Evolutionary conservation across 495 filamentous ascomycete genomes (phyloP), one percentile per base, ranked within the genome.

Genomic region (Parathielavia hyrcaniae): DNA sequence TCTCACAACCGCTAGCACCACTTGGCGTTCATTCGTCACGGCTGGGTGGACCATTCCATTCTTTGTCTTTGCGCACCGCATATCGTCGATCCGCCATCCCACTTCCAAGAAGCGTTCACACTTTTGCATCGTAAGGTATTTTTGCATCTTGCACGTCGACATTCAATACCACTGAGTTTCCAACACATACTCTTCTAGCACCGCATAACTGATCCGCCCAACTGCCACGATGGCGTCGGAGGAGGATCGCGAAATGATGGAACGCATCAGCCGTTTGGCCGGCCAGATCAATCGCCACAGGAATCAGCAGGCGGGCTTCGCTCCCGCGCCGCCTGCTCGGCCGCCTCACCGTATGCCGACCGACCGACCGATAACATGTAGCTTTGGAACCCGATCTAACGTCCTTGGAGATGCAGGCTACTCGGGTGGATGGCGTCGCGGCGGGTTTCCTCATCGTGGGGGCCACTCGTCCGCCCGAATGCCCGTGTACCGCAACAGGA

Each of bases 201-300:
- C 26, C 3, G 2, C 26, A 30, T 6, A 30, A 30, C 26, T 3
- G 2, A 30, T 30, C 7, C 30, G 20, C 16, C 69, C 45, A 67
- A n/a, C 16, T 16, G 17, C 46, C 14, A 72, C 39, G 30, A 90
- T 90, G 87, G 81, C 86, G 50, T 81, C 87, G 61, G 20, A 36
- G 35, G 83, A 89, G 60, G 79, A 84, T 23, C 82, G 89, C 65
- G 86, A 88, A 64, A 75, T 93, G 45, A 77, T 90, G 66, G 82
- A 81, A 53, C 83, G 80, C 66, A 95, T 95, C 72, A 78, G 83
- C 69, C 83, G 83, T 58, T 76, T 95, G 66, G 84, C 87, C 70
- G 84, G 88, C 63, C 86, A 86, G 69, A 95, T 95, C 71, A 90
- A 91, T 71, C 85, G 85, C 48, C 86, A 89, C 73, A 91, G 88